phyloP scores from a whole-genome alignment of 108 stramenopile species.

The Pseudonitzschia delicatissima region DNA sequence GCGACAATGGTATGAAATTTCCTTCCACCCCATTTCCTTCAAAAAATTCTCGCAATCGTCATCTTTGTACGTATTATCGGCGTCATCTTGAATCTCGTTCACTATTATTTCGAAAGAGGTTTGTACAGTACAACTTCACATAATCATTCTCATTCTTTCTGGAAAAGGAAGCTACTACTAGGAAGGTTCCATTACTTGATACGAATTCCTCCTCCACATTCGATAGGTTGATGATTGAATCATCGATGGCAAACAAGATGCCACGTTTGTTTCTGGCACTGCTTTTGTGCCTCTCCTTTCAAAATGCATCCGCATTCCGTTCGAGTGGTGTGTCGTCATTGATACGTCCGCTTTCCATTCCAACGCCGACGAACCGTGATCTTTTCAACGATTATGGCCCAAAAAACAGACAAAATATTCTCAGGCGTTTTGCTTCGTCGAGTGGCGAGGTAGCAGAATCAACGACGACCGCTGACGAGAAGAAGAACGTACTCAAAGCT shows the following conservation, averaged over 20 bases:
- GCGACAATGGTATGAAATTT: no score
- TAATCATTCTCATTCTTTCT: no score
- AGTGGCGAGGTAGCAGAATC: background rate
- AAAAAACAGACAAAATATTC: background rate
- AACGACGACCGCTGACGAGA: background rate
- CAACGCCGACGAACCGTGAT: background rate
- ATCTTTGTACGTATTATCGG: no score
- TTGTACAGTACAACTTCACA: no score
- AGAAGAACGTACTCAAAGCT: background rate
- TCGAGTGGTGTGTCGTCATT: background rate
- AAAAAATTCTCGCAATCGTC: no score
- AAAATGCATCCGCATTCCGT: background rate
- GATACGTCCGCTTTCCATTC: background rate
- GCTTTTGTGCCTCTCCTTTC: background rate
- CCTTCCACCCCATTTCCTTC: no score
- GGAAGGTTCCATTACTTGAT: no score
- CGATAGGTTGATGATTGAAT: no score
- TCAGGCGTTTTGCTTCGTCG: background rate
- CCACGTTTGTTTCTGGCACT: background rate
- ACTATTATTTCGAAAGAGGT: no score
- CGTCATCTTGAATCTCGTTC: no score
- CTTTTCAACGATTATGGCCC: background rate
- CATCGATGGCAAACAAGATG: constrained; percentile 5
- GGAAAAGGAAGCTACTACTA: no score
- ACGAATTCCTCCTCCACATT: no score